Evolutionary conservation across 139 green algal genomes (phyloP), one percentile per base, ranked within the genome.

Genomic region (Chlamydomonas schloesseri): DNA sequence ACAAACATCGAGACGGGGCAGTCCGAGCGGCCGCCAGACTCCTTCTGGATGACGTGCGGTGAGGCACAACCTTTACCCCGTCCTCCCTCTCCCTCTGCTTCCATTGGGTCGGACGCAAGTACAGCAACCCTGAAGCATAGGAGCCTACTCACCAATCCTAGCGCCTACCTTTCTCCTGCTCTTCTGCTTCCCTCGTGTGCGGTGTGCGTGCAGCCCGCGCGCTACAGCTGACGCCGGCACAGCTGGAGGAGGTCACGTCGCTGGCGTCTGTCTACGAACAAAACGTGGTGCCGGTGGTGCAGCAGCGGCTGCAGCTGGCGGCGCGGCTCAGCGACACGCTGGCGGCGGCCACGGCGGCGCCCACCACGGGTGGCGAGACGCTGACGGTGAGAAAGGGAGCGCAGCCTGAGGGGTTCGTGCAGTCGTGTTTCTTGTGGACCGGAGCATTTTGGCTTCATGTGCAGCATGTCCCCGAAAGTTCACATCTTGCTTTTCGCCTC

Each of bases 171-270:
- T n/a, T n/a, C n/a, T n/a, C n/a, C n/a, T n/a, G n/a, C n/a, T n/a
- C n/a, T n/a, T n/a, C n/a, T n/a, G n/a, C n/a, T n/a, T n/a, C n/a
- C n/a, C n/a, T n/a, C n/a, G n/a, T n/a, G n/a, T n/a, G n/a, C n/a
- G n/a, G n/a, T n/a, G n/a, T n/a, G n/a, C n/a, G n/a, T n/a, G 77
- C 77, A 83, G 77, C 77, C 6, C 77, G 77, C 37, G n/a, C 77
- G 0, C 60, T 83, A 62, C 24, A 73, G 42, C 64, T 83, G 62
- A 72, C 60, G 24, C 37, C 26, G 42, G 60, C 73, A 42, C 77
- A 83, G 64, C 36, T 83, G 36, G 4, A 3, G 26, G 77, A 83
- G 37, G 77, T 64, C 17, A 37, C 17, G 2, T 73, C 77, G 3
- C 42, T 83, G 42, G 77, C 77, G 6, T 28, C 17, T 0, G 28